A percentile compares a stretch with the other conserved stretches of the same genome.
Evolutionary conservation across 176 grass and related monocot species (phyloP).

Genomic region (Hyparrhenia diplandra): DNA sequence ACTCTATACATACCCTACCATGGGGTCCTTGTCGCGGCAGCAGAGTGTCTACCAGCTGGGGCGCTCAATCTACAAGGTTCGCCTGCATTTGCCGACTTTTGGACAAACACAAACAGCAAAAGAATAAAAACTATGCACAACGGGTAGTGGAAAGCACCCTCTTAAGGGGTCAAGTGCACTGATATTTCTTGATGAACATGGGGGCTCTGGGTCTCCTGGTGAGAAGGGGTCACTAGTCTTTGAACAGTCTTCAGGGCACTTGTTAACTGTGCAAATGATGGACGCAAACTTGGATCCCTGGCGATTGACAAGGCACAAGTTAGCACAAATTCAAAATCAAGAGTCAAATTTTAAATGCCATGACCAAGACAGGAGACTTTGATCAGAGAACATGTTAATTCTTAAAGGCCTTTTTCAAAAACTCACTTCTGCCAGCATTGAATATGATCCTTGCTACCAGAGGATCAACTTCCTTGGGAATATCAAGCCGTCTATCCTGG

Average conservation of each 20-base stretch:
- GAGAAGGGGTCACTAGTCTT: slow-evolving; percentile 60
- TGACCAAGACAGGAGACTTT: neutral
- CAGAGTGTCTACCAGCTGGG: slow-evolving; percentile 37
- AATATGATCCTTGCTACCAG: slow-evolving; percentile 77
- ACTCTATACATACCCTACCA: slow-evolving; percentile 49
- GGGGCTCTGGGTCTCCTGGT: slow-evolving; percentile 61
- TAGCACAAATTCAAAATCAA: neutral
- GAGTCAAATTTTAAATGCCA: neutral
- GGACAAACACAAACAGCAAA: slow-evolving; percentile 10
- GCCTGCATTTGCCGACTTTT: slow-evolving; percentile 40
- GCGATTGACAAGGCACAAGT: neutral
- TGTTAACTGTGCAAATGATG: slow-evolving; percentile 78
- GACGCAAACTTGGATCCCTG: slow-evolving; percentile 86
- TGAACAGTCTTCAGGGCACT: slow-evolving; percentile 77
- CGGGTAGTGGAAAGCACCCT: neutral
- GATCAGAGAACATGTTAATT: neutral
- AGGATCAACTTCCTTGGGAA: slow-evolving; percentile 93
- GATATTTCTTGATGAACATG: slow-evolving; percentile 81
- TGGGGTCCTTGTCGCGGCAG: slow-evolving; percentile 6
- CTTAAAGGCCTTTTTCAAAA: neutral
- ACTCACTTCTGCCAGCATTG: slow-evolving; percentile 98
- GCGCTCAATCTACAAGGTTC: slow-evolving; percentile 50
- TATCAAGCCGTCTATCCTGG: slow-evolving; percentile 83
- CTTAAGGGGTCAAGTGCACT: slow-evolving; percentile 80
- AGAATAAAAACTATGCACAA: slow-evolving; percentile 35